Conservation (phyloP, 2,329 filamentous ascomycete genomes). For the Fusarium nanum region DNA sequence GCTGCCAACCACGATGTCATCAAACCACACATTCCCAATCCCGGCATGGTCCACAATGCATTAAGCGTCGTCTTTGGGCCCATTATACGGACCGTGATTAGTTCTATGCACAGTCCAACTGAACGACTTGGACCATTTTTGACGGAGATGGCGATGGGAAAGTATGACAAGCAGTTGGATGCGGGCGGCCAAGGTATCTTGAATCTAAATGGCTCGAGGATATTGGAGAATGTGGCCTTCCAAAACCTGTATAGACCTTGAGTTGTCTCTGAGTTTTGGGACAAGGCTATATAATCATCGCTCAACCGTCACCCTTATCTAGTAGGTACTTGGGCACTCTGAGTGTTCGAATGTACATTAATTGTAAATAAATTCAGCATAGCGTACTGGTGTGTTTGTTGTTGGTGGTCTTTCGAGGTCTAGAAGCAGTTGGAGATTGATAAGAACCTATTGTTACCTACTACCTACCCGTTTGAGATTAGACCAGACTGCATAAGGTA, state of each 20-base stretch:
- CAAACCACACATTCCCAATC: slow-evolving; percentile 22
- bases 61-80: slow-evolving; percentile 3
- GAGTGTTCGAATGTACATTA: too few species aligned
- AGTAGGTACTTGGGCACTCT: too few species aligned
- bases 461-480: slow-evolving; percentile 9
- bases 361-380: too few species aligned
- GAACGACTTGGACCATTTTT: slow-evolving; percentile 31
- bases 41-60: slow-evolving; percentile 3
- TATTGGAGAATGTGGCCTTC: slow-evolving; percentile 34
- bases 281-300: too few species aligned
- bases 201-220: slow-evolving; percentile 19
- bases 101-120: slow-evolving; percentile 23
- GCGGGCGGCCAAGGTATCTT: slow-evolving; percentile 7
- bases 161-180: slow-evolving; percentile 17
- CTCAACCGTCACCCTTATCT: too few species aligned
- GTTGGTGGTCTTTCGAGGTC: background rate
- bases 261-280: background rate
- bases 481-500: background rate
- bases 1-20: slow-evolving; percentile 26
- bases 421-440: slow-evolving; percentile 1
- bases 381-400: too few species aligned
- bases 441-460: background rate
- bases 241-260: background rate
- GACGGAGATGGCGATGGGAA: slow-evolving; percentile 30
- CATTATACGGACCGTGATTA: slow-evolving; percentile 4